Conservation (phyloP, 2,329 filamentous ascomycete genomes). For the Cladosporium oxysporum region DNA sequence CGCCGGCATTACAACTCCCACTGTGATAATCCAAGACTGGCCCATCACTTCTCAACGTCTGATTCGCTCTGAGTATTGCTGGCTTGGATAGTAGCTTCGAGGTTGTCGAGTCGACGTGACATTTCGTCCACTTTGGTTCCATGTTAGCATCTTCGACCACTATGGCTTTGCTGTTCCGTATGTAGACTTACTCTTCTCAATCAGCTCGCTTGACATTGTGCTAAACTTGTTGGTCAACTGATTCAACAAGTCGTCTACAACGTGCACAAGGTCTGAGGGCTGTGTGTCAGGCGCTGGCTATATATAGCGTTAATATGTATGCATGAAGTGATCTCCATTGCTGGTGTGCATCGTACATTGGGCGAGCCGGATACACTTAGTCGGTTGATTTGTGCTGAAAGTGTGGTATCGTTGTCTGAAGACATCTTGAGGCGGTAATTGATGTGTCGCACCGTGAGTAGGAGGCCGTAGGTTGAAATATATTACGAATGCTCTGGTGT, state of each 20-base stretch:
- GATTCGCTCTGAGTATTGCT: conserved; percentile 42
- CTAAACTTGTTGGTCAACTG: conserved; percentile 84
- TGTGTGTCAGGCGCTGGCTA: conserved; percentile 44
- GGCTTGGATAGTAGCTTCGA: conserved; percentile 71
- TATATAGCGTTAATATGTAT: background rate
- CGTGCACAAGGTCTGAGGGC: conserved; percentile 68
- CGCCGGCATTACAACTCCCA: background rate
- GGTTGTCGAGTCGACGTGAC: conserved; percentile 78
- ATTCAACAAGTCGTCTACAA: conserved; percentile 84
- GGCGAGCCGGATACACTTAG: conserved; percentile 21
- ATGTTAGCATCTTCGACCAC: background rate
- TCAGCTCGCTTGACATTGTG: conserved; percentile 80
- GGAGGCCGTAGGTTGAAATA: background rate
- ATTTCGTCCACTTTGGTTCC: conserved; percentile 84
- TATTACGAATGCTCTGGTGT: background rate
- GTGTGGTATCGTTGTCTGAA: conserved; percentile 18
- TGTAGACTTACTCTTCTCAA: conserved; percentile 72
- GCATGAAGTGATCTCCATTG: background rate
- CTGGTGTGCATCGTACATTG: background rate
- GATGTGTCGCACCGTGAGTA: background rate
- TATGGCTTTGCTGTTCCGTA: background rate
- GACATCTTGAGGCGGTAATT: background rate
- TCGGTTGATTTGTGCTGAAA: conserved; percentile 29
- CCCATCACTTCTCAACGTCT: conserved; percentile 15
- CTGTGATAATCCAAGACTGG: background rate